Percentiles rank a stretch among this genome's conserved stretches.
phyloP scores from a whole-genome alignment of 202 grass and related monocot species.

The Cymbopogon flexuosus region DNA sequence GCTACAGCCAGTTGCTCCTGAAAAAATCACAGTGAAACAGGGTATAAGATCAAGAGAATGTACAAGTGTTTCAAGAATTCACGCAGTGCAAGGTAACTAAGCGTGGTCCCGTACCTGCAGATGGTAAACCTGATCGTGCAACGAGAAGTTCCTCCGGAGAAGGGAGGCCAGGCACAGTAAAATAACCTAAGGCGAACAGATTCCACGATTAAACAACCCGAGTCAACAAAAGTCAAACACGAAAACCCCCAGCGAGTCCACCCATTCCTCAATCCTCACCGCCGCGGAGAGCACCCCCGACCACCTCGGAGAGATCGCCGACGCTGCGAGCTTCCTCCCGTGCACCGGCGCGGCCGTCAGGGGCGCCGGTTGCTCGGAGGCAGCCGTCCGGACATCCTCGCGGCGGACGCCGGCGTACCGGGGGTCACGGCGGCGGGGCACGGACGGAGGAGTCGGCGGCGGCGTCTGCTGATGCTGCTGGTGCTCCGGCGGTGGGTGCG shows the following conservation, averaged over 20 bases:
- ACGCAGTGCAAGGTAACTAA: background rate
- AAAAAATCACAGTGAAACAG: background rate
- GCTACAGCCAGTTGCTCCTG: constrained; percentile 47
- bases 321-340: background rate
- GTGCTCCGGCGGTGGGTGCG: constrained; percentile 30
- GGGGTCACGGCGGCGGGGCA: constrained; percentile 39
- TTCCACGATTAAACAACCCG: background rate
- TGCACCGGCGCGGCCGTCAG: background rate
- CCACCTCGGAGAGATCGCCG: constrained; percentile 25
- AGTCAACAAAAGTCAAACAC: constrained; percentile 35
- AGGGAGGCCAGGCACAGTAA: constrained; percentile 44
- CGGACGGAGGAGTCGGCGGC: background rate
- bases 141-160: constrained; percentile 50
- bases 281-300: constrained; percentile 33
- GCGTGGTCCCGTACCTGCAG: constrained; percentile 35
- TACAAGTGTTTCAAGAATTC: background rate
- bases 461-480: background rate
- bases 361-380: background rate
- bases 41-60: background rate
- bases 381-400: background rate
- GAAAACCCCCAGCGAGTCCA: background rate
- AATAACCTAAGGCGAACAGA: constrained; percentile 38
- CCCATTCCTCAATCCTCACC: constrained; percentile 28
- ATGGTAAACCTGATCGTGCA: constrained; percentile 46
- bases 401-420: constrained; percentile 56